Evolutionary conservation across 164 flowering plant species (phyloP), one percentile per base, ranked within the genome.

Genomic region (Annona squamosa): DNA sequence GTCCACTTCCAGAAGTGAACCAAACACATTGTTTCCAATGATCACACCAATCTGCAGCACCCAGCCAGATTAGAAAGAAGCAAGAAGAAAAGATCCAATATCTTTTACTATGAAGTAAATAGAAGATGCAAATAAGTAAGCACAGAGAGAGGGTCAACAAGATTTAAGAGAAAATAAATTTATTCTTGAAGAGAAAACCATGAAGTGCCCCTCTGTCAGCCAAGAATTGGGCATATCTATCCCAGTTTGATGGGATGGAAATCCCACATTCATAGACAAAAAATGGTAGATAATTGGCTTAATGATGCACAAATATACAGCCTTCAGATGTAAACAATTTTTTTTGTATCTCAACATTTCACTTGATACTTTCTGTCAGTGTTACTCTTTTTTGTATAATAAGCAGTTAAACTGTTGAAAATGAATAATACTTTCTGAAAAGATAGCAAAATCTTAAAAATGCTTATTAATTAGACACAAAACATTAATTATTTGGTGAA

Each of bases 21-120:
- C 97, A 94, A 61, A 94, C 91, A 82, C 96, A 90, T 74, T 92
- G 98, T 80, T 91, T 92, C 99, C 98, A 94, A 74, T 94, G 99
- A 81, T 94, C 98, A 84, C 98, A 87, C 99, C 99, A 94, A 77
- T 85, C 76, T 19, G 81, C 67, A 74, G 78, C 71, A 76, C 90
- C 98, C 85, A 72, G 63, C 57, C 37, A 26, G 37, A 26, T 26
- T 26, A 26, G 37, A 26, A 26, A 26, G 37, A 26, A 26, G 59
- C 77, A 77, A 65, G 67, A 79, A 61, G 67, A 63, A 78, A 71
- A 77, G 26, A 52, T 52, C 13, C 65, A 78, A 6, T 56, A 37
- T 57, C 6, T 56, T 74, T 56, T 61, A 66, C 47, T 47, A 10
- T 6, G 13, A 52, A 52, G 59, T 52, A 10, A 52, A 52, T 52